Conservation (phyloP, 805 yeast species). For the Blastobotrys peoriensis region DNA sequence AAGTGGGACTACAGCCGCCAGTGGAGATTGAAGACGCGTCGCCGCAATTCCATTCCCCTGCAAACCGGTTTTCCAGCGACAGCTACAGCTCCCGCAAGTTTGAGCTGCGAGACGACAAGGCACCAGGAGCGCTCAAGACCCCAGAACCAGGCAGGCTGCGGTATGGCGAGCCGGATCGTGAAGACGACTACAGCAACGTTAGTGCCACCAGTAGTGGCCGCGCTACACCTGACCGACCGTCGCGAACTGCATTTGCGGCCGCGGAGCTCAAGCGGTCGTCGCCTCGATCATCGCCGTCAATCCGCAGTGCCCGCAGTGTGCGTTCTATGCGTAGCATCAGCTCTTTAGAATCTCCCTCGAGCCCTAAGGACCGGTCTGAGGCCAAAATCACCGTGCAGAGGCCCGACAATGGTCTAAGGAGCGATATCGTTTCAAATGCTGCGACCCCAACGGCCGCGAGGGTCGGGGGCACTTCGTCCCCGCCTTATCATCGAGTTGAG, state of each 20-base stretch:
- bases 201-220: neutral
- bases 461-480: no score
- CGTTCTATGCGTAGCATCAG: neutral
- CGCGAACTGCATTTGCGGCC: no score
- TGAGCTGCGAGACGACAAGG: neutral
- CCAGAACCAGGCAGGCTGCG: neutral
- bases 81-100: neutral
- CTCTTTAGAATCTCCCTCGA: neutral
- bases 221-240: neutral
- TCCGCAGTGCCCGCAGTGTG: neutral
- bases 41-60: neutral
- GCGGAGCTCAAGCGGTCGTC: neutral
- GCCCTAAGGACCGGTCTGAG: neutral
- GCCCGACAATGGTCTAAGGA: no score
- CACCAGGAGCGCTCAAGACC: neutral
- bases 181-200: neutral
- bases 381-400: no score
- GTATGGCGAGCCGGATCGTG: neutral
- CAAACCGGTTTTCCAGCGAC: neutral
- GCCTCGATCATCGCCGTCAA: neutral
- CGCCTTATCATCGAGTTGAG: no score
- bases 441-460: no score
- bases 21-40: neutral
- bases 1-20: neutral
- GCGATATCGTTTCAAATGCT: no score